Evolutionary conservation across 2,329 filamentous ascomycete species (phyloP), one percentile per base, ranked within the genome.

Genomic region (Tricladium varicosporioides): DNA sequence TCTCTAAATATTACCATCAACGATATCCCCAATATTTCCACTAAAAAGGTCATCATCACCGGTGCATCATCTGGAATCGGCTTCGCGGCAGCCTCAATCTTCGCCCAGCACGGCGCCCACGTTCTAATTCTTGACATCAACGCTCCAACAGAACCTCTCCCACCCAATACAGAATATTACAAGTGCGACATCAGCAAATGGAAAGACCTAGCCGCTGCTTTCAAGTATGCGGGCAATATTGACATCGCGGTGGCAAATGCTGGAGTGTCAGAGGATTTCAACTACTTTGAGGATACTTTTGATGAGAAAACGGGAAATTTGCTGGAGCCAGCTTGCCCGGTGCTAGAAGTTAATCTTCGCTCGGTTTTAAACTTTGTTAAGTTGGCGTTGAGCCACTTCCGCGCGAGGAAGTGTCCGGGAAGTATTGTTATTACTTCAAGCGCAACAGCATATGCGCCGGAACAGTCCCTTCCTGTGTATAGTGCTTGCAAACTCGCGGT

Each of bases 371-470:
- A 75, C 57, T 66, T 70, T 13, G 58, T 70, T 44, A 75, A 74
- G 59, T 62, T 76, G 58, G 62, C 8, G 56, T 52, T 49, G 48
- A 66, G 5, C 33, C 51, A 5, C 58, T 46, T n/a, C 15, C 40
- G 15, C 3, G 13, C 2, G 13, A 14, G 15, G 9, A 14, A 43
- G 15, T 16, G 13, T 9, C 56, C 59, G 0, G 71, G 73, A 1
- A 71, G 70, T 56, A 70, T 75, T 27, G 73, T 75, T n/a, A 68
- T 76, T 33, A 74, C 72, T 1, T 57, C 68, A 2, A 75, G 73
- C 54, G 67, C 71, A 0, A 72, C 72, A 5, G 72, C 69, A 0
- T 75, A 75, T 55, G 57, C 65, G 1, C 70, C 74, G 8, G 74
- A 76, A 59, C 69, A 71, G 22, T 63, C 52, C 5, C 53, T 75